A percentile compares a stretch with the other conserved stretches of the same genome.
These are phyloP conservation scores for Vanrija sp. DNA, from an alignment of 1,284 basidiomycete species.

Conservation along the genomic window DNA sequence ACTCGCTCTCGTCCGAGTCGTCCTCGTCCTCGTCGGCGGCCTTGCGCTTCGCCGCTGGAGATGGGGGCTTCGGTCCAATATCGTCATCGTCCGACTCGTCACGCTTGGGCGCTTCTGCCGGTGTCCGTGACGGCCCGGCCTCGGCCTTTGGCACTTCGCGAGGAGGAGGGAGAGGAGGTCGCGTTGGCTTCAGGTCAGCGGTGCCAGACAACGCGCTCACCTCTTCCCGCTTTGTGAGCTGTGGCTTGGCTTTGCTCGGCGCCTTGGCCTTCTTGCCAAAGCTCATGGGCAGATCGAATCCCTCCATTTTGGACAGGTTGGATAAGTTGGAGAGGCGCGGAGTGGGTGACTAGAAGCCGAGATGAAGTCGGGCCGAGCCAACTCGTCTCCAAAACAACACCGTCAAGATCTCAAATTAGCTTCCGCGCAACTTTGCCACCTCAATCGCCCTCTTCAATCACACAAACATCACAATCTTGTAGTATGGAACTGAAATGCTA, in stretches of 20 bases:
- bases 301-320: constrained; percentile 35
- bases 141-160: not conserved
- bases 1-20: constrained; percentile 21
- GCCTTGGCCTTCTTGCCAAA: constrained; percentile 50
- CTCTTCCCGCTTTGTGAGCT: constrained; percentile 41
- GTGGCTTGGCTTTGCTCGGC: constrained; percentile 26
- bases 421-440: no score
- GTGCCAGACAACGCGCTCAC: not conserved
- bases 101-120: constrained; percentile 1
- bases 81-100: constrained; percentile 24
- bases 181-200: not conserved
- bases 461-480: constrained; percentile 9
- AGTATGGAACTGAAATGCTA: constrained; percentile 17
- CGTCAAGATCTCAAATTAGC: no score
- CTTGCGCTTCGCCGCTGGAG: constrained; percentile 28
- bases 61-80: constrained; percentile 33
- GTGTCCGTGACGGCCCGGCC: constrained; percentile 12
- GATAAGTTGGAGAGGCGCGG: no score
- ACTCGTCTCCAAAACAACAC: no score
- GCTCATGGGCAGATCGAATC: constrained; percentile 47
- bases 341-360: not conserved
- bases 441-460: not conserved
- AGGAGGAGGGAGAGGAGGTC: not conserved
- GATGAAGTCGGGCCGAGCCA: not conserved
- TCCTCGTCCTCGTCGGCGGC: constrained; percentile 23